Base-by-base conservation (phyloP, 805 yeast species). In the Starmerella apis region DNA sequence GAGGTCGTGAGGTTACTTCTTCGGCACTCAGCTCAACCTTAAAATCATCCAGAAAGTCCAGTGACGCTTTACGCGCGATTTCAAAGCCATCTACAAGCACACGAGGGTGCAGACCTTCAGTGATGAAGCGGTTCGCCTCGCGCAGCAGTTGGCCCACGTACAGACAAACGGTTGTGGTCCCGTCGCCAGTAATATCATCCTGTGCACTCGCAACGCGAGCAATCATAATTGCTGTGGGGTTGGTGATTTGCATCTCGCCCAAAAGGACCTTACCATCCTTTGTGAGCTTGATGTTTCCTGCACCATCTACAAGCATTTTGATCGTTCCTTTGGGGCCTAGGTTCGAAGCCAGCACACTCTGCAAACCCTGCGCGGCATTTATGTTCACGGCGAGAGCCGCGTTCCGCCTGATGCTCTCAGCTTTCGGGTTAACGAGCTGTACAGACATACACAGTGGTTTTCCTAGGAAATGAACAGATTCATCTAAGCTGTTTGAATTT, bases 161-260 rank as follows among this genome's bases (percentile, higher is more conserved):
- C 55, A 94, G 73, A 41, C 88, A 90, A 48, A 92, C 98, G 1
- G 96, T 83, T 5, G 97, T 90, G 49, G 98, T 92, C 56, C 98
- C 98, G 68, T 92, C 98, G 46, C 98, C 98, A n/a, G 97, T 85
- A 64, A 92, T 86, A 68, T 92, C 98, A 67, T 92, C 98, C 69
- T 92, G 98, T 0, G 98, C 96, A 42, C 95, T 80, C 45, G 98
- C 98, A 13, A 97, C 98, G 57, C 97, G 77, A 2, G 98, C 73
- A 69, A 83, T 83, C 84, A 83, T 79, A 31, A 83, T 84, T 0
- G 94, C 94, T 3, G 94, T 84, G 10, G 94, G 94, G 55, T 83
- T 80, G 65, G 84, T 92, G 68, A 90, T 90, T 70, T 92, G 98
- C 98, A 92, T 92, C 65, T 92, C 98, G 36, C 84, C 78, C 52